Conservation (phyloP, 2,329 filamentous ascomycete species). For the Diaporthe australafricana region DNA sequence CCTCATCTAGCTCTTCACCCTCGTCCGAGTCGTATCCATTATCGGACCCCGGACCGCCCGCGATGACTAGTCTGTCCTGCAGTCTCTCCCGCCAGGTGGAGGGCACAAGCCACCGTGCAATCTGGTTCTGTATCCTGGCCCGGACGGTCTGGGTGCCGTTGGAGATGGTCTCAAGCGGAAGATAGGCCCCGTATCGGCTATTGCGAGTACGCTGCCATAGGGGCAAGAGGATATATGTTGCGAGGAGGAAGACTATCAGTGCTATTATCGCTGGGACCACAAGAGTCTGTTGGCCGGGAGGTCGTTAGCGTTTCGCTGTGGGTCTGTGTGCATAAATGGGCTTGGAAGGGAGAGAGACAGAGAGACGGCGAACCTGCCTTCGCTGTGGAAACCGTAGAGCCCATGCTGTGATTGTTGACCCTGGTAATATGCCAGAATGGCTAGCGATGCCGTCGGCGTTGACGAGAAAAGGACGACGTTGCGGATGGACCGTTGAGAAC, state of each 20-base stretch:
- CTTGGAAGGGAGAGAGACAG: not conserved
- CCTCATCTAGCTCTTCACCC: slow-evolving; percentile 76
- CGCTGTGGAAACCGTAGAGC: slow-evolving; percentile 45
- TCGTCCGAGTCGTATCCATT: slow-evolving; percentile 72
- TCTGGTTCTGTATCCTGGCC: slow-evolving; percentile 57
- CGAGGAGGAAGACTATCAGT: slow-evolving; percentile 73
- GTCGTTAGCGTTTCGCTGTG: slow-evolving; percentile 9
- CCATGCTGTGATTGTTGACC: slow-evolving; percentile 46
- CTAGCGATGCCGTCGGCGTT: slow-evolving; percentile 11
- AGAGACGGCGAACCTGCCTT: slow-evolving; percentile 23
- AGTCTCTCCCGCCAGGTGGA: slow-evolving; percentile 59
- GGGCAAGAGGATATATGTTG: slow-evolving; percentile 75
- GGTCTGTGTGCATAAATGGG: not conserved
- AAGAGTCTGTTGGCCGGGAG: slow-evolving; percentile 65
- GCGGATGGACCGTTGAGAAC: not conserved
- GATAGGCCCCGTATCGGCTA: slow-evolving; percentile 78
- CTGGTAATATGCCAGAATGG: slow-evolving; percentile 1
- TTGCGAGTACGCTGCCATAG: slow-evolving; percentile 75
- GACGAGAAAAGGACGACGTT: slow-evolving; percentile 12
- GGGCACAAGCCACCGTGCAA: slow-evolving; percentile 56
- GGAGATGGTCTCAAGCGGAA: slow-evolving; percentile 74
- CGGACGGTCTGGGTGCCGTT: slow-evolving; percentile 67
- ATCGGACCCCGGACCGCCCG: slow-evolving; percentile 53
- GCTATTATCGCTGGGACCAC: slow-evolving; percentile 78
- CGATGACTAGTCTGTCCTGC: slow-evolving; percentile 52